Percentiles rank a stretch among this genome's conserved stretches.
phyloP scores from a whole-genome alignment of 768 basidiomycete species.

The Serendipita sp. region DNA sequence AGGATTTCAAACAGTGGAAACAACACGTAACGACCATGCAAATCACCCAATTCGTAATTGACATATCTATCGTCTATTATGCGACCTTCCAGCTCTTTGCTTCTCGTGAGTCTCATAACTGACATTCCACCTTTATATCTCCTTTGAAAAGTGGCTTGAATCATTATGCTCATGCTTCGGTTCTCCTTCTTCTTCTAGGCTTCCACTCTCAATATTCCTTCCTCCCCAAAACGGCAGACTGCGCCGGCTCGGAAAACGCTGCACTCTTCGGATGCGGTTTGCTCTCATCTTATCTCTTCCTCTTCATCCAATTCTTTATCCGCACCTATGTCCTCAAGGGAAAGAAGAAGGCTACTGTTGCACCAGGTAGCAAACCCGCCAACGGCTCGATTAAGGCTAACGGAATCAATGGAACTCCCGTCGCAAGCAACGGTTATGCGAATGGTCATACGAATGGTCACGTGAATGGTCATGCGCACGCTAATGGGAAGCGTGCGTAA shows the following conservation, averaged over 20 bases:
- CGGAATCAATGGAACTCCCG: too few species aligned
- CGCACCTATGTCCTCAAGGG: slow-evolving; percentile 46
- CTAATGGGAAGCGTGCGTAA: neutral
- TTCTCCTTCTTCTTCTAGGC: neutral
- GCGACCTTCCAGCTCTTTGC: slow-evolving; percentile 51
- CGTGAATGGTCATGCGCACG: neutral
- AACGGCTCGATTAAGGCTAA: too few species aligned
- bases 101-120: slow-evolving; percentile 9
- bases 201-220: slow-evolving; percentile 9
- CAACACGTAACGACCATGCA: slow-evolving; percentile 95
- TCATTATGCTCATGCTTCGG: neutral
- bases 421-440: too few species aligned
- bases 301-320: slow-evolving; percentile 93
- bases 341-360: slow-evolving; percentile 4
- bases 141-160: neutral
- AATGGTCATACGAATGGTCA: too few species aligned
- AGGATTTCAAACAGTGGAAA: slow-evolving; percentile 64
- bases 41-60: slow-evolving; percentile 89
- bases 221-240: slow-evolving; percentile 34
- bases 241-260: slow-evolving; percentile 76
- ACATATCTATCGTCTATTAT: slow-evolving; percentile 81
- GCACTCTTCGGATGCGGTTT: slow-evolving; percentile 81
- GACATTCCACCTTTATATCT: slow-evolving; percentile 5
- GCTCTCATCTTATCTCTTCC: slow-evolving; percentile 75
- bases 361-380: neutral